A percentile compares a stretch with the other conserved stretches of the same genome.
These are phyloP conservation scores for Vachellia pachyceras DNA, from an alignment of 306 rosid species.

Conservation along the genomic window DNA sequence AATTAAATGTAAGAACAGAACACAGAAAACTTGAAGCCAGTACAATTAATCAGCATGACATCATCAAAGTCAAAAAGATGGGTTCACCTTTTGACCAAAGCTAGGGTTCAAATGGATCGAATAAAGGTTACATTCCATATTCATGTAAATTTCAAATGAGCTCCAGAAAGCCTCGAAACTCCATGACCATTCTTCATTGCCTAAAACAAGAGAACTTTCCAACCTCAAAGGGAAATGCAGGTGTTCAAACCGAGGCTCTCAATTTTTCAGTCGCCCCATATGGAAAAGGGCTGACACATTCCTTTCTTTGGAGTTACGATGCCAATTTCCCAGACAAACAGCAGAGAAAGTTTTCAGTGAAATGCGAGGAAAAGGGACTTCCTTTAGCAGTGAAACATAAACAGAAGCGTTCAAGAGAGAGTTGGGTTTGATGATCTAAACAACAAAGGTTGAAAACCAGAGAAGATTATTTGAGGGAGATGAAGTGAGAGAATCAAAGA, in stretches of 20 bases:
- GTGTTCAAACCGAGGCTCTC: constrained; percentile 39
- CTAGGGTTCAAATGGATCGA: constrained; percentile 55
- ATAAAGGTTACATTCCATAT: constrained; percentile 18
- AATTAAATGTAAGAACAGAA: constrained; percentile 35
- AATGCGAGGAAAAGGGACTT: constrained; percentile 43
- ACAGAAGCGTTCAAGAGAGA: constrained; percentile 18
- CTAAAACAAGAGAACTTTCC: constrained; percentile 47
- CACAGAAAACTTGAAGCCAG: constrained; percentile 42
- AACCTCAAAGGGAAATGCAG: constrained; percentile 29
- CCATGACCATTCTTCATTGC: constrained; percentile 58
- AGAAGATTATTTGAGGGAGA: constrained; percentile 28
- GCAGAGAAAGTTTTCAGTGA: constrained; percentile 38
- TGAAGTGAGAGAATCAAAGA: constrained; percentile 29
- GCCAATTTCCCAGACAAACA: constrained; percentile 47
- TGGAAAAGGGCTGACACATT: constrained; percentile 57
- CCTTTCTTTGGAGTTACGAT: constrained; percentile 43
- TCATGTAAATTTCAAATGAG: constrained; percentile 36
- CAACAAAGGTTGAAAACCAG: background rate
- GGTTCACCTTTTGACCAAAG: constrained; percentile 52
- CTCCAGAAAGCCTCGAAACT: constrained; percentile 52
- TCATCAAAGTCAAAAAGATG: constrained; percentile 37
- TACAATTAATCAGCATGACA: constrained; percentile 22
- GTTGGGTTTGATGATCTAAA: constrained; percentile 38
- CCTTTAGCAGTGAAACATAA: constrained; percentile 3
- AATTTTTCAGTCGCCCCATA: constrained; percentile 36